phyloP scores from a whole-genome alignment of 257 asterid species.

The Mentha longifolia region DNA sequence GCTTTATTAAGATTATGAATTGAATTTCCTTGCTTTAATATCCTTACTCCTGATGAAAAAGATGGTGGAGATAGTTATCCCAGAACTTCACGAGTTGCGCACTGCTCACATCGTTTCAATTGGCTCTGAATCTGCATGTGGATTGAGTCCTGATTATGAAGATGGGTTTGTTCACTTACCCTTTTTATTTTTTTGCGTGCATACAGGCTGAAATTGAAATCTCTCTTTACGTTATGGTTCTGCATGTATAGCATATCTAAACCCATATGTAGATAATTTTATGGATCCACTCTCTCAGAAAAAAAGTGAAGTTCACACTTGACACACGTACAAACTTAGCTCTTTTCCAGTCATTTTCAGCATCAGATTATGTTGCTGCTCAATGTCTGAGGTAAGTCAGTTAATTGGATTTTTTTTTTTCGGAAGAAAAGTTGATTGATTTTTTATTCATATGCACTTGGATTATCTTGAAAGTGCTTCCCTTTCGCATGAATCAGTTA shows the following conservation, averaged over 20 bases:
- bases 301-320: slow-evolving; percentile 56
- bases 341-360: slow-evolving; percentile 85
- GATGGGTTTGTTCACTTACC: slow-evolving; percentile 70
- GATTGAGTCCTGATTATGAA: slow-evolving; percentile 72
- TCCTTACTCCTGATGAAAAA: slow-evolving; percentile 46
- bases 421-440: not conserved
- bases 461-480: slow-evolving; percentile 7
- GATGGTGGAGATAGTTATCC: slow-evolving; percentile 86
- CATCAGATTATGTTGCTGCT: slow-evolving; percentile 92
- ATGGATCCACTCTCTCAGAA: slow-evolving; percentile 49
- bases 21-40: slow-evolving; percentile 28
- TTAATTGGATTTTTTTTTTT: not conserved
- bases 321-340: slow-evolving; percentile 90
- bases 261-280: slow-evolving; percentile 26
- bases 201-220: slow-evolving; percentile 21
- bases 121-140: slow-evolving; percentile 80
- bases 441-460: not conserved
- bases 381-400: slow-evolving; percentile 80
- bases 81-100: slow-evolving; percentile 95
- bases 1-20: slow-evolving; percentile 21
- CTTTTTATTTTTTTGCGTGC: slow-evolving; percentile 23
- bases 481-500: not conserved
- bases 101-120: slow-evolving; percentile 85
- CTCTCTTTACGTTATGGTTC: slow-evolving; percentile 15
- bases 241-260: not conserved